Base-by-base conservation (phyloP, 2,329 filamentous ascomycete genomes). In the Phaeoacremonium minimum region DNA sequence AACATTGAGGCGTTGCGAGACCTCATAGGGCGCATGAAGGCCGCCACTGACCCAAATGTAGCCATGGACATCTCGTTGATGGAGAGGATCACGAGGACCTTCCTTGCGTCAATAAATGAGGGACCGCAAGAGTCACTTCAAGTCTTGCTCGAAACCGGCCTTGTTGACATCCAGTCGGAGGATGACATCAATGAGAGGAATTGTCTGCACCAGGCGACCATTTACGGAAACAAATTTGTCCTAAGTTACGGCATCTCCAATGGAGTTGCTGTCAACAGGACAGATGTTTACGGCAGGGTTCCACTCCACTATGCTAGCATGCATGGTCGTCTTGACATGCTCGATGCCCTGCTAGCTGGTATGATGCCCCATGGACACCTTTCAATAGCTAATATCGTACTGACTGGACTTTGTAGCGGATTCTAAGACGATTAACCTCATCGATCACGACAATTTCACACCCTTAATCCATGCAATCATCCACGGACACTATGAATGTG, bases 131-230 rank as follows among this genome's bases (percentile, higher is more conserved):
- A 85, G 18, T 83, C 90, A 7, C 69, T 97, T 15, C 76, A 80
- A 40, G 68, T 87, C 6, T 74, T 98, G 17, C 69, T 96, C 17
- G 80, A 86, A 33, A 95, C 90, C 3, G 79, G 80, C 1, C 66
- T 93, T 16, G 87, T 98, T 20, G 85, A 97, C 57, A 75, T 96
- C n/a, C 82, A 88, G 52, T 93, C 89, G 1, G 88, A 95, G 51
- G 93, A 98, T 56, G 90, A 96, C 52, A 97, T 98, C 59, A 98
- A 97, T 52, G 91, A 96, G 64, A 78, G 93, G 28, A 98, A 96
- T 52, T 95, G 90, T 54, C 71, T 98, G 32, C 93, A 98, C 51
- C 93, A 97, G 63, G 87, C 93, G n/a, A 85, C 90, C 1, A 96
- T 97, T 35, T 95, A 94, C 43, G 90, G 90, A 15, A 90, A 90